phyloP scores from a whole-genome alignment of 192 early-diverging fungal genomes.

The Podila horticola region DNA sequence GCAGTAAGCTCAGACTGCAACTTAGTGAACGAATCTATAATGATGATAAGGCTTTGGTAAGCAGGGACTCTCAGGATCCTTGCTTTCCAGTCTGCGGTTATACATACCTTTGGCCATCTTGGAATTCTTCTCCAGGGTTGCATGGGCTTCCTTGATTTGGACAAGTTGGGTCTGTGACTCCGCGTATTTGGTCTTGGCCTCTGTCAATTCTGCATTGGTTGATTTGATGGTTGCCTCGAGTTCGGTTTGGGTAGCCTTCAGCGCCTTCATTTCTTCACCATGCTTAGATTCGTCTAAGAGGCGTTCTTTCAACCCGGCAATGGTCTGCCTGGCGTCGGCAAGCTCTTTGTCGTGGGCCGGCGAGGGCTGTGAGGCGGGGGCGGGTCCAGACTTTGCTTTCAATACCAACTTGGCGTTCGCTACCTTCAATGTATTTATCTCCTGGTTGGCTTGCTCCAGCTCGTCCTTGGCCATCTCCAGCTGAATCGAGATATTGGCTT shows the following conservation, averaged over 20 bases:
- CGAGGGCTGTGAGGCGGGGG: background rate
- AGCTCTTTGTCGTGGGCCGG: constrained; percentile 17
- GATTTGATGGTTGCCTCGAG: constrained; percentile 6
- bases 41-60: too few relatives aligned
- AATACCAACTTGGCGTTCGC: constrained; percentile 14
- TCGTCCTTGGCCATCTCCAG: constrained; percentile 33
- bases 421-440: constrained; percentile 15
- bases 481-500: constrained; percentile 24
- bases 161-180: constrained; percentile 13
- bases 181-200: constrained; percentile 2
- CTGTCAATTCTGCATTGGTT: constrained; percentile 4
- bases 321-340: constrained; percentile 19
- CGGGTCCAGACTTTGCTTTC: constrained; percentile 7
- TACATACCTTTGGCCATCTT: background rate
- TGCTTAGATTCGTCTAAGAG: constrained; percentile 13
- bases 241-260: constrained; percentile 14
- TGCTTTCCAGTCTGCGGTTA: background rate
- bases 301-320: constrained; percentile 13
- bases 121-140: constrained; percentile 11
- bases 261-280: background rate
- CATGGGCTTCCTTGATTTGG: constrained; percentile 2
- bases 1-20: constrained; percentile 4
- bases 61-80: background rate
- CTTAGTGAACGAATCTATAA: constrained; percentile 5
- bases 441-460: constrained; percentile 31